Base-by-base conservation (phyloP, 2,329 filamentous ascomycete genomes). In the Bipolaris victoriae region DNA sequence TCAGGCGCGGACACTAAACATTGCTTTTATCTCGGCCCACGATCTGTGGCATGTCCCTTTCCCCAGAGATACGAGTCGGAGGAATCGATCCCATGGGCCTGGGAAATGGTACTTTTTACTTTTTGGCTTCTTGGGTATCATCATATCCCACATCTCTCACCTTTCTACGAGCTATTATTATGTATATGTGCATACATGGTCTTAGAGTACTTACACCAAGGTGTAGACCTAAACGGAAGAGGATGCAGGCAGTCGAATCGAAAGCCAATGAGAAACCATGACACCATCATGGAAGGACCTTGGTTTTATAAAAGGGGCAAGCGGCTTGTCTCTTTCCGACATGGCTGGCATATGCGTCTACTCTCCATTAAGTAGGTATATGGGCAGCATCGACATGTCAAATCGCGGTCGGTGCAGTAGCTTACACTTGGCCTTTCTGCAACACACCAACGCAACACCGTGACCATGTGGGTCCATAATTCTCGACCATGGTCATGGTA, bases 101-200 rank as follows among this genome's bases (percentile, higher is more conserved):
- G 41, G 39, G n/a, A 35, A 55, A 51, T 40, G 52, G 47, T 51
- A 51, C 39, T 31, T 22, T 26, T 45, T 55, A 31, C 52, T 55
- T 55, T 37, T 55, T 49, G 22, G 22, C 16, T 45, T 44, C 5
- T 31, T 49, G 45, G 52, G 33, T 24, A 18, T n/a, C 35, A 39
- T 49, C 20, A 10, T 29, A 39, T 16, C n/a, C 9, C 41, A 26
- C 33, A 24, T 39, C 40, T 16, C 33, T 55, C 15, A 15, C 45
- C 52, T 22, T 35, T n/a, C 5, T 15, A 35, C 4, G 22, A 11
- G 33, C 35, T 3, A 22, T 9, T 3, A n/a, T 9, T 31, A 3
- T 39, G 36, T 10, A 10, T 31, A 13, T 31, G 10, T 31, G 29
- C 29, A 13, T 31, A 31, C 29, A 31, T 13, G 29, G 4, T 13